Conservation (phyloP, 1,284 basidiomycete species). For the Coniferiporia sulphurascens region DNA sequence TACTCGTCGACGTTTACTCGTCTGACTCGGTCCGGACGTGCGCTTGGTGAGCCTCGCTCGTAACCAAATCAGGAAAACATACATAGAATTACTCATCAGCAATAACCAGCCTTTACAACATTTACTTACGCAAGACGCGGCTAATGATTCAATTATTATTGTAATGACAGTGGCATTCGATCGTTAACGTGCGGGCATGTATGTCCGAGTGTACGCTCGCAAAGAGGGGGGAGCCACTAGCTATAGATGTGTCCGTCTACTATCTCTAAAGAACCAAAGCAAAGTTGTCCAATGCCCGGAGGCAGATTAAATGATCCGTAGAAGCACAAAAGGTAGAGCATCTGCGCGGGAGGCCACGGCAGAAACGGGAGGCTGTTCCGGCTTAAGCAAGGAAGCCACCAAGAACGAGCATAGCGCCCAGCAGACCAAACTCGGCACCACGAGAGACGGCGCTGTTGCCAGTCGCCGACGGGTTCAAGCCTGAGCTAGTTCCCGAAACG, state of each 20-base stretch:
- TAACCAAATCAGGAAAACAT: neutral
- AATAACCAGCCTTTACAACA: neutral
- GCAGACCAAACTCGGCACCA: constrained; percentile 26
- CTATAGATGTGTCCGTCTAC: neutral
- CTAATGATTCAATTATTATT: neutral
- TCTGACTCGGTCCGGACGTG: no score
- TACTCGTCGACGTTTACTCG: neutral
- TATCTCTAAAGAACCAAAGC: neutral
- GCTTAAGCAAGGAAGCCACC: constrained; percentile 27
- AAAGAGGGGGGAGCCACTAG: neutral
- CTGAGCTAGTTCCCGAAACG: neutral
- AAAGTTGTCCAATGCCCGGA: neutral
- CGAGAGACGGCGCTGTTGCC: constrained; percentile 27
- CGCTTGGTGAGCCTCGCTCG: neutral
- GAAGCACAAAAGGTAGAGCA: neutral
- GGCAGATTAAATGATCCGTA: neutral
- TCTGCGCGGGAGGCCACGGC: no score
- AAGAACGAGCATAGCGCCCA: constrained; percentile 28
- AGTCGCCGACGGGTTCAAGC: neutral
- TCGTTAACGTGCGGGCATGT: neutral
- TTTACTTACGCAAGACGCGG: neutral
- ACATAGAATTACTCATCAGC: neutral
- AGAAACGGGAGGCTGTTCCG: no score
- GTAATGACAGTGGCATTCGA: neutral
- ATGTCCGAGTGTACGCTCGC: neutral